Evolutionary conservation across 768 basidiomycete species (phyloP), one percentile per base, ranked within the genome.

Genomic region (Tulasnella sp.): DNA sequence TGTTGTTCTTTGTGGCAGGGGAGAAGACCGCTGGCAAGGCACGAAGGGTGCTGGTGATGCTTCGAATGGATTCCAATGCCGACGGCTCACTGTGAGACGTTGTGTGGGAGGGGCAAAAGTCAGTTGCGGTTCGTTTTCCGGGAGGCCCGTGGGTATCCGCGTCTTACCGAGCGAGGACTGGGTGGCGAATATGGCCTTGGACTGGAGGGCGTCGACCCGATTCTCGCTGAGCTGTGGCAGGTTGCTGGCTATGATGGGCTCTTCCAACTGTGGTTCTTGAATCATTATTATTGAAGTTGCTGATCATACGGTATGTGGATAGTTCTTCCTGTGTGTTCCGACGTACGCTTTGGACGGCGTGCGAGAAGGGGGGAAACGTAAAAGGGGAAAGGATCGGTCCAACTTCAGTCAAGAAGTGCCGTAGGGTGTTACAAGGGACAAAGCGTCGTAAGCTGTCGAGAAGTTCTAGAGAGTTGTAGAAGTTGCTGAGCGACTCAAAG

Each of bases 51-150:
- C 29, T 77, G 40, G 76, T 77, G 32, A 77, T 37, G 40, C 23
- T 71, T n/a, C 76, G 76, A 32, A 77, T 77, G 5, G 61, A 70
- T 71, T 77, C 76, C 57, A 75, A 75, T 75, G 74, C 51, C n/a
- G 74, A 75, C 74, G 42, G 74, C 74, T 75, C 74, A 15, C 74
- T 75, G 7, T 32, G 18, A 32, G 20, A 48, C 1, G 39, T 42
- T 29, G 39, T 15, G 39, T 44, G 39, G 35, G n/a, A 37, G 46
- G 44, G 26, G 44, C 11, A 75, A 51, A 23, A n/a, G 51, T 51
- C 42, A 32, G 29, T 9, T 0, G 5, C 5, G 26, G 46, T 32
- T 5, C 26, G 29, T 32, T 39, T 74, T 39, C 37, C 16, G 39
- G 3, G 40, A 48, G n/a, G 29, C 20, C 35, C 16, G 29, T 57